A percentile compares a stretch with the other conserved stretches of the same genome.
Evolutionary conservation across 805 yeast species (phyloP).

Genomic region (Isabelozyma heimii): DNA sequence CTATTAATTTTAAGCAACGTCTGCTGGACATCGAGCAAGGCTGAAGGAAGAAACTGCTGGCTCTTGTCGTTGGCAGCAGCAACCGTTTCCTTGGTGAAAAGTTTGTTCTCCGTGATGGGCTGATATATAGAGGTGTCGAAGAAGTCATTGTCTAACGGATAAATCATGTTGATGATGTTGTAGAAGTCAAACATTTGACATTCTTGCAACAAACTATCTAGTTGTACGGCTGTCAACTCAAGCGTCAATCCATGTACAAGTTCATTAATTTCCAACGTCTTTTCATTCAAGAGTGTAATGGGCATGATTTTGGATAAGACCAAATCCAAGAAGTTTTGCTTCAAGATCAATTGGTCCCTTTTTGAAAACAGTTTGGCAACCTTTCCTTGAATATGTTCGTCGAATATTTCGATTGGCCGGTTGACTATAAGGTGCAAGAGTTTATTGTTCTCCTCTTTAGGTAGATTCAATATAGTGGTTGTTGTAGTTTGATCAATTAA

Average conservation of each 20-base stretch:
- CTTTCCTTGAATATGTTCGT: slow-evolving; percentile 27
- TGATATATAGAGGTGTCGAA: slow-evolving; percentile 63
- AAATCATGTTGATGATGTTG: slow-evolving; percentile 70
- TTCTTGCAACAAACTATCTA: slow-evolving; percentile 44
- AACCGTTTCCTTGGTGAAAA: slow-evolving; percentile 47
- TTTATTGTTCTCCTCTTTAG: slow-evolving; percentile 27
- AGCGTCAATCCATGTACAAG: slow-evolving; percentile 31
- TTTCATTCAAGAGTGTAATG: slow-evolving; percentile 33
- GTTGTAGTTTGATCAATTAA: slow-evolving; percentile 45
- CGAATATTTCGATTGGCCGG: slow-evolving; percentile 42
- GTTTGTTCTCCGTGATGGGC: slow-evolving; percentile 61
- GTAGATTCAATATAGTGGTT: slow-evolving; percentile 41
- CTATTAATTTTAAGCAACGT: slow-evolving; percentile 57
- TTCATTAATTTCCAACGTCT: slow-evolving; percentile 34
- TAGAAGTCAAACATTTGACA: slow-evolving; percentile 58
- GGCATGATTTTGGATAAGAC: slow-evolving; percentile 54
- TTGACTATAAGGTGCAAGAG: slow-evolving; percentile 45
- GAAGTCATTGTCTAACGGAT: slow-evolving; percentile 56
- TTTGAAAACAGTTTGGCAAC: slow-evolving; percentile 19
- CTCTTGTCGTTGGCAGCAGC: slow-evolving; percentile 42
- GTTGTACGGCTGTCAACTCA: slow-evolving; percentile 45
- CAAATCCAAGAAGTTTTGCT: slow-evolving; percentile 60
- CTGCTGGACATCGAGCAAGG: slow-evolving; percentile 58
- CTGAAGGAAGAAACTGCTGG: slow-evolving; percentile 54
- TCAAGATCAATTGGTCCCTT: slow-evolving; percentile 41